These are phyloP conservation scores for Populus hybrid DNA, from an alignment of 441 rosid genomes.

Conservation along the genomic window DNA sequence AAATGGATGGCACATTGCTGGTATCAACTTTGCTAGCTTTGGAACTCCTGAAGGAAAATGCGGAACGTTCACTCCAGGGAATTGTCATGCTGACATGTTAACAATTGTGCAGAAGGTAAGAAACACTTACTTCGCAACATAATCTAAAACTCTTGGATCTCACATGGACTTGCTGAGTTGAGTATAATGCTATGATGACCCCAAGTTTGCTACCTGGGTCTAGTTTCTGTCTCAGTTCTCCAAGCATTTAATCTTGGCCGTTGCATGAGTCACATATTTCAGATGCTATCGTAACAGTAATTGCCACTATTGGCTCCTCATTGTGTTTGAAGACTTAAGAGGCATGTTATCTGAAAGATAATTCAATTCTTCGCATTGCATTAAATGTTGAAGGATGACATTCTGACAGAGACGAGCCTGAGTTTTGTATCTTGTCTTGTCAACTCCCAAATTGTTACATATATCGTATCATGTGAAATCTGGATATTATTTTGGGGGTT, in stretches of 20 bases:
- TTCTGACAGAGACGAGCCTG: not conserved
- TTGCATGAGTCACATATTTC: not conserved
- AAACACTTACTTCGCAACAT: not conserved
- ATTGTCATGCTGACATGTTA: slow-evolving; percentile 40
- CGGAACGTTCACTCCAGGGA: slow-evolving; percentile 41
- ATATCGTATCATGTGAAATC: not conserved
- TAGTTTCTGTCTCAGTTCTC: not conserved
- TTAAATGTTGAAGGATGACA: not conserved
- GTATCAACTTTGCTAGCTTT: slow-evolving; percentile 50
- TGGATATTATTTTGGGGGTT: not conserved
- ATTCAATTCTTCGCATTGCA: not conserved
- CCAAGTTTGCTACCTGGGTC: not conserved
- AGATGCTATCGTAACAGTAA: not conserved
- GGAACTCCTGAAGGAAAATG: slow-evolving; percentile 59
- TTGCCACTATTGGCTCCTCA: not conserved
- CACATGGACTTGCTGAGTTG: not conserved
- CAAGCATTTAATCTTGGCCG: not conserved
- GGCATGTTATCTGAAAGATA: not conserved
- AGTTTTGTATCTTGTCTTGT: not conserved
- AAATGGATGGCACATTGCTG: slow-evolving; percentile 49
- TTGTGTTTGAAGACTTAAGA: not conserved
- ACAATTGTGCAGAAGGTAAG: slow-evolving; percentile 43
- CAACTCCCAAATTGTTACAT: not conserved
- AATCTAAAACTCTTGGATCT: not conserved
- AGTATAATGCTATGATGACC: not conserved